Evolutionary conservation across 352 stramenopile genomes (phyloP).

Genomic region (Globisporangium nodosum): DNA sequence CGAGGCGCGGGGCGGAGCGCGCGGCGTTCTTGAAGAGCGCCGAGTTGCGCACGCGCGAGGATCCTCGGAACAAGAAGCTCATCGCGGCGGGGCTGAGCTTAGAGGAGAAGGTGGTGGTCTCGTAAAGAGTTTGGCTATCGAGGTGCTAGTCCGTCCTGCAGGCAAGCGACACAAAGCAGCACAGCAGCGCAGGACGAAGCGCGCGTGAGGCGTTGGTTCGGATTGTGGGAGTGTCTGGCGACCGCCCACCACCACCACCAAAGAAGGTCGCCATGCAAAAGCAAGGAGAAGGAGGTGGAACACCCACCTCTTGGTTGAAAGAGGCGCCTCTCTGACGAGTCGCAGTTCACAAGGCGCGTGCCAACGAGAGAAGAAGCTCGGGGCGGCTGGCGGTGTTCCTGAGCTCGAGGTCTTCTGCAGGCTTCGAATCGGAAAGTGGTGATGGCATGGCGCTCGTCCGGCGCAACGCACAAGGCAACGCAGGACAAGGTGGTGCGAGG

Average conservation of each 20-base stretch:
- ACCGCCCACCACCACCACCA: background rate
- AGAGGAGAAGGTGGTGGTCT: background rate
- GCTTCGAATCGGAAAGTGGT: slow-evolving; percentile 18
- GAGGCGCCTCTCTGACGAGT: slow-evolving; percentile 4
- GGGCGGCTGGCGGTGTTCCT: background rate
- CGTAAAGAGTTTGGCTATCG: no score
- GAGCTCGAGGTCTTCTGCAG: slow-evolving; percentile 1
- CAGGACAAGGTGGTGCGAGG: background rate
- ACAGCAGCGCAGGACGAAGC: background rate
- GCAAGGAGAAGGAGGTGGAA: background rate
- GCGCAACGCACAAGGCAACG: background rate
- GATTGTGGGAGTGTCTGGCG: slow-evolving; percentile 2
- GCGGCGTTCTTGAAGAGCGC: slow-evolving; percentile 29
- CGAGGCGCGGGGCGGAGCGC: slow-evolving; percentile 21
- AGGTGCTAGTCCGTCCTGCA: no score
- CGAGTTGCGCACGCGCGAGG: slow-evolving; percentile 15
- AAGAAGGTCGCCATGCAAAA: background rate
- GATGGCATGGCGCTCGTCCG: slow-evolving; percentile 9
- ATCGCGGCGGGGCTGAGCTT: slow-evolving; percentile 10
- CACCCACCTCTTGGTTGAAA: background rate
- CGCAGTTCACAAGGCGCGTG: background rate
- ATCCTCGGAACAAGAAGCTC: slow-evolving; percentile 36
- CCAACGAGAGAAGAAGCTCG: background rate
- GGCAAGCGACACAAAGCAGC: no score
- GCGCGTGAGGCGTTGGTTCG: slow-evolving; percentile 6